phyloP scores from a whole-genome alignment of 805 yeast species.

The Candida maesae region DNA sequence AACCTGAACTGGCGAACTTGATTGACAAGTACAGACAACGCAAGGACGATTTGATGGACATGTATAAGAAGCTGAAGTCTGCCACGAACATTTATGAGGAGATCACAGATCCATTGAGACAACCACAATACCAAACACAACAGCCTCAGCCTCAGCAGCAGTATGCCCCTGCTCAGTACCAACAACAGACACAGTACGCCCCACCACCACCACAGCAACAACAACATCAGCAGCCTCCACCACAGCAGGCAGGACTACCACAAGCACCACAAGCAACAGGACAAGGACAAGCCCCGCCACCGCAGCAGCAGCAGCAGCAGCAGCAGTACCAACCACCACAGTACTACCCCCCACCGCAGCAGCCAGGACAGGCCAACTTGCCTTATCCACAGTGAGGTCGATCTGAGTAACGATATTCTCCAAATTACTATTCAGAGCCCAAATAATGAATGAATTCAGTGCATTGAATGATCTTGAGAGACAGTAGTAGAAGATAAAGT shows the following conservation, averaged over 20 bases:
- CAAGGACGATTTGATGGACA: conserved; percentile 69
- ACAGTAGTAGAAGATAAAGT: no score
- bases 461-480: no score
- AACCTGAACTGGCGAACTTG: conserved; percentile 69
- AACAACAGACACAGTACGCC: conserved; percentile 20
- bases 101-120: conserved; percentile 48
- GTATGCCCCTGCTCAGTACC: conserved; percentile 8
- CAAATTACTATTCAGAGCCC: background rate
- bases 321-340: no score
- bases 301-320: background rate
- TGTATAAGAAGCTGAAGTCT: conserved; percentile 64
- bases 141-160: conserved; percentile 26
- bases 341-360: conserved; percentile 5
- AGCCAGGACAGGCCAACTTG: conserved; percentile 2
- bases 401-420: no score
- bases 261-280: background rate
- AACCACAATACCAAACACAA: conserved; percentile 16
- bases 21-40: conserved; percentile 76
- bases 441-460: background rate
- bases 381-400: conserved; percentile 10
- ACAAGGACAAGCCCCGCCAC: no score
- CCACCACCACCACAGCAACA: conserved; percentile 31
- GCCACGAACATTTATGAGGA: conserved; percentile 71
- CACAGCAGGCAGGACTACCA: conserved; percentile 6
- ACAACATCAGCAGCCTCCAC: conserved; percentile 40